Conservation (phyloP, 495 filamentous ascomycete species). For the Aspergillus taichungensis region DNA sequence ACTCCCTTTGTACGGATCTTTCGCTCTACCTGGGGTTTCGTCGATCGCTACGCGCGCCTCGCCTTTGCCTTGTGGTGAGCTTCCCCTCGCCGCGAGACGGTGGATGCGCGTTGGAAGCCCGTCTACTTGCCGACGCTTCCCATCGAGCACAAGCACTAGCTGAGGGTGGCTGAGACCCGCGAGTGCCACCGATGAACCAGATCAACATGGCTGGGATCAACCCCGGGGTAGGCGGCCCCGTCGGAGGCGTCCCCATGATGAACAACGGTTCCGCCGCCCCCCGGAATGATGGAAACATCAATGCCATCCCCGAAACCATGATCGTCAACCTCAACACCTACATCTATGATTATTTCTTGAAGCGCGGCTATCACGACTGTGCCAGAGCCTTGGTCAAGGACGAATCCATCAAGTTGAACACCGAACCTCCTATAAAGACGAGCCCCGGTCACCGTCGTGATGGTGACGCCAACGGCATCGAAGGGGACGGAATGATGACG, state of each 20-base stretch:
- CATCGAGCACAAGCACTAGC: constrained; percentile 20
- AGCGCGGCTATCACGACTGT: constrained; percentile 68
- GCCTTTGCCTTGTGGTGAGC: constrained; percentile 23
- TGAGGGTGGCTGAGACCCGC: constrained; percentile 31
- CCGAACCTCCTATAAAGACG: constrained; percentile 51
- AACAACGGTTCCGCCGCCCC: constrained; percentile 52
- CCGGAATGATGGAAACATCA: constrained; percentile 37
- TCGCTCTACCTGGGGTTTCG: background rate
- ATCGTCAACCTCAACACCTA: constrained; percentile 92
- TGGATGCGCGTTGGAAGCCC: constrained; percentile 31
- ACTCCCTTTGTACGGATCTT: constrained; percentile 10
- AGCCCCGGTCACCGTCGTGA: constrained; percentile 52
- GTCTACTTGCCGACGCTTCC: constrained; percentile 12
- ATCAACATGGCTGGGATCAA: constrained; percentile 62
- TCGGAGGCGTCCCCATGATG: constrained; percentile 64
- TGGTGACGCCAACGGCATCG: constrained; percentile 65
- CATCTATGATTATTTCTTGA: constrained; percentile 94
- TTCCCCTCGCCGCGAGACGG: constrained; percentile 22
- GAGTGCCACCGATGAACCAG: constrained; percentile 56
- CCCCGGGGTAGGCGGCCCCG: constrained; percentile 50
- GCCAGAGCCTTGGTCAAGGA: constrained; percentile 60
- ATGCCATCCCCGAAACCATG: constrained; percentile 37
- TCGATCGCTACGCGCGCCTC: constrained; percentile 20
- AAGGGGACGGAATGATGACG: constrained; percentile 73
- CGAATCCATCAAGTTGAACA: constrained; percentile 41